phyloP scores from a whole-genome alignment of 2,329 filamentous ascomycete species.

The Colletotrichum shisoi region DNA sequence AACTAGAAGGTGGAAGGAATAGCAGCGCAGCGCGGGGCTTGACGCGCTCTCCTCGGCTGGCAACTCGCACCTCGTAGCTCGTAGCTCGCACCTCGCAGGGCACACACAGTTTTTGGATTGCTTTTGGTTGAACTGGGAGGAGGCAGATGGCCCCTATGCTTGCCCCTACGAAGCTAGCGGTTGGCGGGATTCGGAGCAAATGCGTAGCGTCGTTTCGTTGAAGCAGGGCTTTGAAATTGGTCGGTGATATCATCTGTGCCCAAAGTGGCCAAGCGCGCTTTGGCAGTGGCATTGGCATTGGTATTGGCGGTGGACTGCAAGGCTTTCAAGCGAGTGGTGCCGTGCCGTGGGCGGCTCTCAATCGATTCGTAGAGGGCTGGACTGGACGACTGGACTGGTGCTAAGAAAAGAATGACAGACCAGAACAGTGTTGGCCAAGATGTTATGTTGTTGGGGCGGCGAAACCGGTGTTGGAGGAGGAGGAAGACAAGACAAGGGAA shows the following conservation, averaged over 20 bases:
- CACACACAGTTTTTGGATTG: no score
- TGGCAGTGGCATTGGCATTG: not conserved
- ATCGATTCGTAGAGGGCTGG: not conserved
- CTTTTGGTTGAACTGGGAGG: no score
- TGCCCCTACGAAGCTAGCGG: not conserved
- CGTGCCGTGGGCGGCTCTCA: not conserved
- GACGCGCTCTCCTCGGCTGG: conserved; percentile 15
- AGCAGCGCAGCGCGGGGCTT: conserved; percentile 1
- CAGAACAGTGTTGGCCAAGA: not conserved
- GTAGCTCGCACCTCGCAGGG: no score
- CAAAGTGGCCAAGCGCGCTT: not conserved
- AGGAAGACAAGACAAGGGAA: no score
- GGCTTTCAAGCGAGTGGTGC: not conserved
- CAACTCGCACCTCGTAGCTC: no score
- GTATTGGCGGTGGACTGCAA: not conserved
- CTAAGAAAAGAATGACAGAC: not conserved
- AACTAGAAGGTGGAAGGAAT: conserved; percentile 1
- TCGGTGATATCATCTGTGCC: conserved; percentile 23
- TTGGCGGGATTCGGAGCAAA: conserved; percentile 15
- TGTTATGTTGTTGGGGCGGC: not conserved
- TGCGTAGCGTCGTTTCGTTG: conserved; percentile 2
- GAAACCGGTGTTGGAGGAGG: not conserved
- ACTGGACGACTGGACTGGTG: no score
- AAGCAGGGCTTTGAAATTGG: conserved; percentile 9
- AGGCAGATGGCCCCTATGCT: no score